Evolutionary conservation across 192 early-diverging fungal species (phyloP), one percentile per base, ranked within the genome.

Genomic region (Geosiphon pyriformis): DNA sequence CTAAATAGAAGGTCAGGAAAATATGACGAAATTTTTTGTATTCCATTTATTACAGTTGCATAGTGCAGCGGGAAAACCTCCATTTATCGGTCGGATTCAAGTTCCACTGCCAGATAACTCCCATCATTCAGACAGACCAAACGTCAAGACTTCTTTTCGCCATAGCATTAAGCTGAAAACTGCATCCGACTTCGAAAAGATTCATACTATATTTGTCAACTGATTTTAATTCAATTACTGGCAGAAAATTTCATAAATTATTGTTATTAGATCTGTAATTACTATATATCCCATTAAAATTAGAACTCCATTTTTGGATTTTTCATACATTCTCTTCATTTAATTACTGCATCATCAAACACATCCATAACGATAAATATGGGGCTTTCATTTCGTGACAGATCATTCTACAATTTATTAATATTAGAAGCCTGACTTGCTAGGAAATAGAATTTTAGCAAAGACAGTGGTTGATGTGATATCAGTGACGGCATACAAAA

Each of bases 121-220:
- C 11, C 32, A 37, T 15, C 23, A 23, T 47, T 30, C 66, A 12
- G 63, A 50, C 17, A 35, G 17, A 4, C 20, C 69, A 4, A 2
- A 29, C 23, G 30, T 70, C 7, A 62, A 31, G 10, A 4, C 31
- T 20, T 18, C 54, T 11, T 67, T 60, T 42, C 33, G 30, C 26
- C 70, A 59, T 54, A 47, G 50, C 20, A 56, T 68, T 58, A 54
- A 64, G 32, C 46, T 72, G 26, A 35, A 49, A 29, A 70, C 47
- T 72, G 35, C 68, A 2, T 48, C 70, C n/a, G 71, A 72, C 51
- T 70, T 72, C 48, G 71, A 72, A 62, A 62, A 48, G 26, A 69
- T 72, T 30, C 71, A 72, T 35, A 65, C 68, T 30, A 62, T 70
- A 30, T 72, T 72, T 65, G 71, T 72, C 11, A 72, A 72, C 47